Evolutionary conservation across 768 basidiomycete genomes (phyloP), one percentile per base, ranked within the genome.

Genomic region (Mycena epipterygia): DNA sequence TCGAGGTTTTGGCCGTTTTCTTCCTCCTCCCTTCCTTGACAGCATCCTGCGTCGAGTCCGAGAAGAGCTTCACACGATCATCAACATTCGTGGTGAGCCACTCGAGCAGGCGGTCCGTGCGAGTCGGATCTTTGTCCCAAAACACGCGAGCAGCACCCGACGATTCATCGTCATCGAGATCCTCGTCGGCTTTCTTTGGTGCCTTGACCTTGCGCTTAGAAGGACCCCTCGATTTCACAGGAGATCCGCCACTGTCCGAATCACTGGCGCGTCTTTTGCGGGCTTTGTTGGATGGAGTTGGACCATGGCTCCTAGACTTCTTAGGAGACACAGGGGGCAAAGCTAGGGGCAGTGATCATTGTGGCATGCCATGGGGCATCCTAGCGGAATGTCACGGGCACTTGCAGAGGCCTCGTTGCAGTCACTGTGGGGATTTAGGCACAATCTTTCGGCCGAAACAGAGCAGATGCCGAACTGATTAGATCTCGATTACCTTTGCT

Each of bases 41-140:
- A 23, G 68, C 68, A 37, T 62, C 58, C 39, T 53, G 29, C 5
- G 52, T 64, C 9, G 68, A 69, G 51, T 69, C 68, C 1, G 68
- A 69, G 58, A 69, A 69, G 23, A 69, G 51, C n/a, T 69, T 69
- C 3, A 32, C 13, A 21, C 60, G 49, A 13, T 51, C 48, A 19
- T 52, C 52, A 25, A 55, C 53, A 61, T 68, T 48, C 3, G 19
- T 49, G n/a, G 35, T 30, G 30, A 68, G 60, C 41, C 51, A 68
- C 35, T 68, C 60, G 27, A 68, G 67, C 13, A 68, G 16, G 41
- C 67, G 67, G 7, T 68, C 58, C 4, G 56, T 48, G 30, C 58
- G 57, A 21, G 58, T 25, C 7, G 53, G 17, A 37, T 67, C 65
- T 21, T 60, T 58, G 19, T 59, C 53, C 65, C 65, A 67, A 19